Conservation (phyloP, 1,284 basidiomycete species). For the Ceratobasidium sp. region DNA sequence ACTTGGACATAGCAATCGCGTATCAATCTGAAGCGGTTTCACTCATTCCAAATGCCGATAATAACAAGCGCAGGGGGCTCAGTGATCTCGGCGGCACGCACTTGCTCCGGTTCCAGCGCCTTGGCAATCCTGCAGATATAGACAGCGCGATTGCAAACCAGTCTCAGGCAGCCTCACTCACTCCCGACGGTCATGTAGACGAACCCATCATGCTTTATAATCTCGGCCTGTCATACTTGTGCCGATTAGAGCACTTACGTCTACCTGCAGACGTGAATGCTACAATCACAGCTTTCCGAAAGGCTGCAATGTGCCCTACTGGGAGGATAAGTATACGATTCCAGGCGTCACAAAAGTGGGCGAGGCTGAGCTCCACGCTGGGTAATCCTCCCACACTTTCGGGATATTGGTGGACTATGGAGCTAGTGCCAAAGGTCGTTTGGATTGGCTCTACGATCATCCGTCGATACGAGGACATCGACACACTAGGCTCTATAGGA, state of each 20-base stretch:
- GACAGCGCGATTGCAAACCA: conserved; percentile 17
- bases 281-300: neutral
- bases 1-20: neutral
- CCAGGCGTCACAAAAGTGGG: neutral
- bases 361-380: neutral
- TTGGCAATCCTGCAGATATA: neutral
- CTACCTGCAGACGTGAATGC: neutral
- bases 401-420: neutral
- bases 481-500: neutral
- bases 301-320: neutral
- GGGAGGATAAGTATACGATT: neutral
- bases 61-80: neutral
- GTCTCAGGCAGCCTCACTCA: neutral
- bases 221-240: neutral
- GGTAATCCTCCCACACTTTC: neutral
- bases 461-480: neutral
- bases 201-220: neutral
- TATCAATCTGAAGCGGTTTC: neutral
- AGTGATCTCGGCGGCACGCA: neutral
- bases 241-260: neutral
- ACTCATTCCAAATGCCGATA: neutral
- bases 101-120: neutral
- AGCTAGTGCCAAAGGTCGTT: conserved; percentile 2
- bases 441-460: neutral
- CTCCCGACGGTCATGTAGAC: no score